These are phyloP conservation scores for Stereum hirsutum DNA, from an alignment of 1,284 basidiomycete species.

Conservation along the genomic window DNA sequence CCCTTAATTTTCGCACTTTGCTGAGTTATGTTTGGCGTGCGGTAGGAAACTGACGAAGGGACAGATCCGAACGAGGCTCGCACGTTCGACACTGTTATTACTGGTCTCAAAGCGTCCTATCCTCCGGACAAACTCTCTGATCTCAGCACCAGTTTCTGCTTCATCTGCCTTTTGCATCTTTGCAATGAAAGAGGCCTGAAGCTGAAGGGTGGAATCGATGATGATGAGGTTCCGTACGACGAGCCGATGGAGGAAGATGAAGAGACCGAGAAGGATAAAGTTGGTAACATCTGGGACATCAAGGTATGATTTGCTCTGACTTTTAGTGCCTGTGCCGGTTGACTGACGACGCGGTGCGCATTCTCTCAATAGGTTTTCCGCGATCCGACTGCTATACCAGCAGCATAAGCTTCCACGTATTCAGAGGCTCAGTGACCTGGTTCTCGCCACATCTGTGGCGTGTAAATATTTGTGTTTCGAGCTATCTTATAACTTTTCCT, in stretches of 20 bases:
- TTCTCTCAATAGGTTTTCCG: constrained; percentile 47
- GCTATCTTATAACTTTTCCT: not conserved
- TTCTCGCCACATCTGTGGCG: not conserved
- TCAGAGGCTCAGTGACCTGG: too few relatives aligned
- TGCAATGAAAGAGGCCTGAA: constrained; percentile 93
- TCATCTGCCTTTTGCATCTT: constrained; percentile 93
- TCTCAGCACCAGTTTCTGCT: constrained; percentile 98
- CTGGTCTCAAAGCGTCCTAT: constrained; percentile 74
- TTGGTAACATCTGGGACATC: constrained; percentile 71
- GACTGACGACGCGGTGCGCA: not conserved
- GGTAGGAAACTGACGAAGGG: constrained; percentile 31
- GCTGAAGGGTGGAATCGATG: constrained; percentile 47
- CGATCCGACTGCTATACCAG: constrained; percentile 54
- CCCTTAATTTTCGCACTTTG: not conserved
- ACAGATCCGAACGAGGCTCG: constrained; percentile 63
- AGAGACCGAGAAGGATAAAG: constrained; percentile 27
- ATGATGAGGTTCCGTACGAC: constrained; percentile 13
- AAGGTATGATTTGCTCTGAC: constrained; percentile 36
- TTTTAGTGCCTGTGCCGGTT: not conserved
- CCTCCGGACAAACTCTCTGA: constrained; percentile 93
- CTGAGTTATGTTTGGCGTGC: constrained; percentile 22
- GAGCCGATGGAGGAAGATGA: constrained; percentile 14
- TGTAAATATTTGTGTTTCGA: not conserved
- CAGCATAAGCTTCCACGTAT: constrained; percentile 32
- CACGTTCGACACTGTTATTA: constrained; percentile 80